Base-by-base conservation (phyloP, 2,329 filamentous ascomycete species). In the Colletotrichum plurivorum region DNA sequence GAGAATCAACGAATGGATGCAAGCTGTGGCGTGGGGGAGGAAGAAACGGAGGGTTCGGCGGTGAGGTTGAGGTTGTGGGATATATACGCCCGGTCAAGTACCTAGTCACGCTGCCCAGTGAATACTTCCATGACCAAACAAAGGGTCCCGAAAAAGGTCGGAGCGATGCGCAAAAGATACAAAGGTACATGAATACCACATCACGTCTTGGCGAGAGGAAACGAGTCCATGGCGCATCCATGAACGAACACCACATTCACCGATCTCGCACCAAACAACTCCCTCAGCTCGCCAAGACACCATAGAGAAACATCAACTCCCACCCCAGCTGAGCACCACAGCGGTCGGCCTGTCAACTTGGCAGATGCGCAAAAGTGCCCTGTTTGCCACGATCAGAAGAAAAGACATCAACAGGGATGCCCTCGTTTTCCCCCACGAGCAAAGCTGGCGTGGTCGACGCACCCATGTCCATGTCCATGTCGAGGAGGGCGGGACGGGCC, bases 401-500 rank as follows among this genome's bases (percentile, higher is more conserved):
- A 63, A 27, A 8, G 4, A 54, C 15, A 41, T 1, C 4, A 10
- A 41, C 52, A 10, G 31, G 60, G 52, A n/a, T 25, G 15, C 1
- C 59, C 48, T 48, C 49, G 22, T 0, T 39, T 43, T 46, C 16
- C 22, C 59, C 59, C 59, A 5, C 39, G 59, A n/a, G 22, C 22
- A 6, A 16, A 49, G 46, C 27, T 31, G 27, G 27, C 27, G 27
- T 52, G 52, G 52, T 54, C 10, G 15, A 4, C 52, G 36, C 9
- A 39, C 16, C 55, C 66, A 41, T 56, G 55, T 18, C 22, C 46
- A 22, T 49, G n/a, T 49, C 46, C 16, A 49, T 49, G 54, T 18
- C 66, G 61, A 54, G 18, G 66, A 55, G 65, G 61, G 62, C 55
- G 55, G 62, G 62, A 62, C 62, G 55, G 62, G 62, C 66, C 66